Evolutionary conservation across 495 filamentous ascomycete genomes (phyloP).

Genomic region (Tetracladium marchalianum): DNA sequence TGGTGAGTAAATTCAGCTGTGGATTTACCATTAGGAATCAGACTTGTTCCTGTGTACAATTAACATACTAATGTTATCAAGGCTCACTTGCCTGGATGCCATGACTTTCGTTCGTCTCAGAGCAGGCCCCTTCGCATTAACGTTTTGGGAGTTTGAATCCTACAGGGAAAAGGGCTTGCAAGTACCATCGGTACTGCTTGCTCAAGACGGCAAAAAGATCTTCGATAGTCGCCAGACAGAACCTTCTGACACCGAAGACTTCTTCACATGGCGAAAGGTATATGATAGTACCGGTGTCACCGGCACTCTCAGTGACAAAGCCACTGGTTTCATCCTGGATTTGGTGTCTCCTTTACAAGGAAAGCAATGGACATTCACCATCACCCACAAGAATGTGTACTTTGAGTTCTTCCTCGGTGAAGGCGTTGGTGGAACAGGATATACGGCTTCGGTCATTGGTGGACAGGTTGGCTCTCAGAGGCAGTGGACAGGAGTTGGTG

Average conservation of each 20-base stretch:
- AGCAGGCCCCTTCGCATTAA: background rate
- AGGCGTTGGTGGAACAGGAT: background rate
- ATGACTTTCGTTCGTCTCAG: background rate
- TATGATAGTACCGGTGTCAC: background rate
- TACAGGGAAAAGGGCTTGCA: background rate
- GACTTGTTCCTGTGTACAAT: too few relatives aligned
- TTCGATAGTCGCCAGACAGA: background rate
- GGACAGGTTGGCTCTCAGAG: background rate
- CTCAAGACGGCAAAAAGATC: background rate
- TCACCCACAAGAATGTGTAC: background rate
- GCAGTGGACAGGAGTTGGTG: background rate
- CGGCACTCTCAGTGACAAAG: background rate
- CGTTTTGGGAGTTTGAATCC: background rate
- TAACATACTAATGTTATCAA: too few relatives aligned
- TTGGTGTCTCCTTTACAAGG: background rate
- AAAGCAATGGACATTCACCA: background rate
- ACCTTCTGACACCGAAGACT: background rate
- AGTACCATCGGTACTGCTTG: background rate
- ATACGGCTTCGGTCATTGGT: background rate
- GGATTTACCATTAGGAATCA: too few relatives aligned
- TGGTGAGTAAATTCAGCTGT: too few relatives aligned
- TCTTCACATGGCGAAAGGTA: background rate
- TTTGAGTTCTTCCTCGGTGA: background rate
- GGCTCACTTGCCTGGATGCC: background rate
- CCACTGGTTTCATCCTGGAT: background rate